phyloP scores from a whole-genome alignment of 768 basidiomycete genomes.

The Tricholoma bakamatsutake region DNA sequence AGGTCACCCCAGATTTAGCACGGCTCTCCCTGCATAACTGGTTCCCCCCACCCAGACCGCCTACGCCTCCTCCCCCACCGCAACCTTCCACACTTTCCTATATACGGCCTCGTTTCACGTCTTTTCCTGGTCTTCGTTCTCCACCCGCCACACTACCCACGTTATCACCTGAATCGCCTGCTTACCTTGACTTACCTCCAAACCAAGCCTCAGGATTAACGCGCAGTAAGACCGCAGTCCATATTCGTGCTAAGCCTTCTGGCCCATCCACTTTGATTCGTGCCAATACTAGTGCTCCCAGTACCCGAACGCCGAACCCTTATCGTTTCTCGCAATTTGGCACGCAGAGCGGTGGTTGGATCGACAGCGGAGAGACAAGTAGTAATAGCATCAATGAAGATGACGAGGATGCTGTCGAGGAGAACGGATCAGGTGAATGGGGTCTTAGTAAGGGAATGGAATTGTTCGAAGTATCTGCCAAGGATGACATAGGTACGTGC shows the following conservation, averaged over 20 bases:
- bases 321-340: conserved; percentile 58
- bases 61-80: conserved; percentile 59
- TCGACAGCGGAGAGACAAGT: conserved; percentile 1
- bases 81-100: conserved; percentile 66
- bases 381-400: conserved; percentile 55
- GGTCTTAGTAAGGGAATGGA: conserved; percentile 80
- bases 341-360: conserved; percentile 17
- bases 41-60: conserved; percentile 77
- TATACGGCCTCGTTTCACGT: conserved; percentile 74
- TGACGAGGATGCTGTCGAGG: conserved; percentile 52
- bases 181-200: conserved; percentile 57
- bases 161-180: conserved; percentile 50
- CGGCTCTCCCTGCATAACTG: conserved; percentile 80
- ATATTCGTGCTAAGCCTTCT: conserved; percentile 41
- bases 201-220: conserved; percentile 46
- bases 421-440: conserved; percentile 78
- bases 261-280: conserved; percentile 37
- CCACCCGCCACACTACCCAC: conserved; percentile 42
- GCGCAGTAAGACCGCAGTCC: conserved; percentile 44
- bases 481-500: conserved; percentile 72
- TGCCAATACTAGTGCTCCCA: conserved; percentile 40
- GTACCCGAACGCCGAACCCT: conserved; percentile 42
- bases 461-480: conserved; percentile 87
- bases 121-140: conserved; percentile 60
- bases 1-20: conserved; percentile 77